Evolutionary conservation across 768 basidiomycete species (phyloP), one percentile per base, ranked within the genome.

Genomic region (Chalciporus chontae): DNA sequence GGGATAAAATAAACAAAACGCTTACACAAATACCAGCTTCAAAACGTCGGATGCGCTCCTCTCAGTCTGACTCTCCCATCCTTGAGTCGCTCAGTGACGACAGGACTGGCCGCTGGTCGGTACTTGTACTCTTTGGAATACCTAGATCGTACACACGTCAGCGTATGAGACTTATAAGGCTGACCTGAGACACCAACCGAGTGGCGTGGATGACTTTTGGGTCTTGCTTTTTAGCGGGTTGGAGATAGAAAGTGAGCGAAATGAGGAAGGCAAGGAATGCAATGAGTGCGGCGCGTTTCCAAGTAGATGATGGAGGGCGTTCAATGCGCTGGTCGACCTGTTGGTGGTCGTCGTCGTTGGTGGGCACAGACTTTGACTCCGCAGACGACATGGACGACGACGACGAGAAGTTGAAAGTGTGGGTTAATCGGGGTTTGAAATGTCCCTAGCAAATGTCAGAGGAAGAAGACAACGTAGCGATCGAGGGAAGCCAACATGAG

Each of bases 121-220:
- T 78, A 92, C 66, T 84, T 90, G 72, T 78, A 79, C 59, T 90
- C 84, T 53, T 86, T 84, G 11, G 88, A 91, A 62, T 93, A 94
- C 54, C 91, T 93, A 31, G 29, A 31, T 31, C 29, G 48, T 13
- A 29, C 48, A 43, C 14, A 2, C 26, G 26, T n/a, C 34, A 31
- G 31, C 15, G n/a, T 8, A n/a, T 46, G 18, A 45, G 38, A 31
- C 17, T 4, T 11, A 8, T 19, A 10, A 8, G 23, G 2, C 8
- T 38, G 31, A 21, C 21, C 21, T 21, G 27, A n/a, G n/a, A 19
- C 21, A 70, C 77, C 49, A 50, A 88, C 87, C 87, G 76, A 13
- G 74, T 71, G 8, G 87, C 83, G 60, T 87, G 74, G 9, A 88
- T 65, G 34, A 86, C 61, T 40, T 81, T 68, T 8, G 79, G 69